phyloP scores from a whole-genome alignment of 169 alveolate genomes.

The Perkinsus olseni region DNA sequence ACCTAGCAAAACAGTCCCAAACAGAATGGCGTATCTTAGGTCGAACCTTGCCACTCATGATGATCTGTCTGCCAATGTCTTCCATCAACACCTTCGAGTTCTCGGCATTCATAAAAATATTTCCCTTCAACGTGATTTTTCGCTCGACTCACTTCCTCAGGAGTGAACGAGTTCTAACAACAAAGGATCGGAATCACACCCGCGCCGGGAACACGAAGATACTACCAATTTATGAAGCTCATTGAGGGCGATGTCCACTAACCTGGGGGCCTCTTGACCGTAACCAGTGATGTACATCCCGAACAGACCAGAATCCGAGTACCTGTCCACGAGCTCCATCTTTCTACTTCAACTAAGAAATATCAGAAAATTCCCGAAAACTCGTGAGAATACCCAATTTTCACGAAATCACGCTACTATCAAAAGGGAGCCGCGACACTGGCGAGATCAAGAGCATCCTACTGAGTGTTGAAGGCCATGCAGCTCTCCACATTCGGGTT shows the following conservation, averaged over 20 bases:
- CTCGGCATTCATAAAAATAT: conserved; percentile 59
- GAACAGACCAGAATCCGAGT: conserved; percentile 70
- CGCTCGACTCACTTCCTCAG: conserved; percentile 64
- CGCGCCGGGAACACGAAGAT: no score
- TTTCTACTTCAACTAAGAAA: background rate
- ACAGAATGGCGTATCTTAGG: background rate
- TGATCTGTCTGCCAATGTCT: conserved; percentile 67
- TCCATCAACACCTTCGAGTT: conserved; percentile 61
- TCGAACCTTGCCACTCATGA: conserved; percentile 21
- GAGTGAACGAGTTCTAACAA: conserved; percentile 22
- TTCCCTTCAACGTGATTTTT: conserved; percentile 59
- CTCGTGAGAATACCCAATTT: no score
- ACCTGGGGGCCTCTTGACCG: conserved; percentile 49
- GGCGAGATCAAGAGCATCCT: background rate
- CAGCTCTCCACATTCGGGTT: conserved; percentile 73
- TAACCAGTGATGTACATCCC: conserved; percentile 68
- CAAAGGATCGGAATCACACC: no score
- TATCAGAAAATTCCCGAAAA: background rate
- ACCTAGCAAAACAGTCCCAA: background rate
- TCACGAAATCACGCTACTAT: no score
- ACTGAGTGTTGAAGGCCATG: conserved; percentile 74
- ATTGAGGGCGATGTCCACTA: conserved; percentile 48
- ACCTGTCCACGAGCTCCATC: background rate
- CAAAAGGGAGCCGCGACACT: no score
- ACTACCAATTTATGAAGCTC: conserved; percentile 52